phyloP scores from a whole-genome alignment of 1,284 basidiomycete genomes.

The Irpex rosettiformis region DNA sequence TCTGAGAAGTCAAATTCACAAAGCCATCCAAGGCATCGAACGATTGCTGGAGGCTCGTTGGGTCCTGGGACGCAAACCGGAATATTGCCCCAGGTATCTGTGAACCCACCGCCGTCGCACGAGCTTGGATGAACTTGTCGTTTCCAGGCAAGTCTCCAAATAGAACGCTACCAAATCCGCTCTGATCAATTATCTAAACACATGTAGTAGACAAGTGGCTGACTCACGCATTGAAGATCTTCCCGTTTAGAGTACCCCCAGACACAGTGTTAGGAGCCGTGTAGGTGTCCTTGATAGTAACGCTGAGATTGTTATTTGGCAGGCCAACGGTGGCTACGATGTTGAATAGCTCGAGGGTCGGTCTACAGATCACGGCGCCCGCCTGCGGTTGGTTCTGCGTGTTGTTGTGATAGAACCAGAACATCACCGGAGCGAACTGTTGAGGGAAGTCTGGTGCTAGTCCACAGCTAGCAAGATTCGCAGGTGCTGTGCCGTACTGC shows the following conservation, averaged over 20 bases:
- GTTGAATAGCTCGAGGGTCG: slow-evolving; percentile 41
- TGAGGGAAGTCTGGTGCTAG: slow-evolving; percentile 26
- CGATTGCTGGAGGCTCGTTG: slow-evolving; percentile 41
- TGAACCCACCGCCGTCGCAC: slow-evolving; percentile 42
- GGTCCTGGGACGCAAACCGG: slow-evolving; percentile 38
- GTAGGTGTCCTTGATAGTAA: slow-evolving; percentile 29
- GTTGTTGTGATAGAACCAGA: slow-evolving; percentile 48
- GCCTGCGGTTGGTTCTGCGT: slow-evolving; percentile 34
- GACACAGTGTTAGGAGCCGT: slow-evolving; percentile 47
- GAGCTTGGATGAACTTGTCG: slow-evolving; percentile 44
- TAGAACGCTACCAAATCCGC: slow-evolving; percentile 36
- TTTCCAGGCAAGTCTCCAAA: slow-evolving; percentile 32
- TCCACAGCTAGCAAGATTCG: slow-evolving; percentile 36
- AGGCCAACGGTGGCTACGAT: slow-evolving; percentile 43
- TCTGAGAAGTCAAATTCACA: slow-evolving; percentile 39
- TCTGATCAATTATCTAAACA: too few relatives aligned
- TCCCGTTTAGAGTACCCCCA: slow-evolving; percentile 37
- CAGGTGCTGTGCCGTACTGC: slow-evolving; percentile 43
- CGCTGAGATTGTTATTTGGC: slow-evolving; percentile 39
- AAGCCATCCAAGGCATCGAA: slow-evolving; percentile 50
- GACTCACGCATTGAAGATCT: slow-evolving; percentile 54
- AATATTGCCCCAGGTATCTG: slow-evolving; percentile 57
- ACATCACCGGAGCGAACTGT: slow-evolving; percentile 55
- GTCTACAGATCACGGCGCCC: slow-evolving; percentile 52
- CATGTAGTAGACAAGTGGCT: slow-evolving; percentile 1